Percentiles rank a stretch among this genome's conserved stretches.
phyloP scores from a whole-genome alignment of 2,329 filamentous ascomycete genomes.

The Beauveria rudraprayagi region DNA sequence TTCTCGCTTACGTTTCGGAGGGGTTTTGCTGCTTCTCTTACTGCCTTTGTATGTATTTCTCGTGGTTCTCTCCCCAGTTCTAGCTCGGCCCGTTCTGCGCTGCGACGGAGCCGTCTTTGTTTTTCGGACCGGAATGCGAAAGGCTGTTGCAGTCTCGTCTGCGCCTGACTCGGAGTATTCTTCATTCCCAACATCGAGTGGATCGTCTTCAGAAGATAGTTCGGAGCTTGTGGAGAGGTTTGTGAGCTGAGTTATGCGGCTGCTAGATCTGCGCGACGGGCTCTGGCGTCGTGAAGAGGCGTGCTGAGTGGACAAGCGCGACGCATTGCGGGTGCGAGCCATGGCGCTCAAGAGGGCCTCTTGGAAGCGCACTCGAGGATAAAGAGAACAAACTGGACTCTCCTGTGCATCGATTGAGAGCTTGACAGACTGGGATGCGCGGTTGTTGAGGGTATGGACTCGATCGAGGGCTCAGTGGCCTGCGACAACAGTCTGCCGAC shows the following conservation, averaged over 20 bases:
- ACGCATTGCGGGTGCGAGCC: conserved; percentile 3
- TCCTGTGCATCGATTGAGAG: background rate
- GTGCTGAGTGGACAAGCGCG: background rate
- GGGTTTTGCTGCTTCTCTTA: background rate
- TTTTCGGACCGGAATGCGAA: background rate
- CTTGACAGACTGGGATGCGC: background rate
- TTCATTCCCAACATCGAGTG: background rate
- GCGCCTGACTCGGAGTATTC: conserved; percentile 1
- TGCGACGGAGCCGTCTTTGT: background rate
- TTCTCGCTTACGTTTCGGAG: background rate
- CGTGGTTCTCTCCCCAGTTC: background rate
- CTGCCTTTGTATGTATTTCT: background rate
- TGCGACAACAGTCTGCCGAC: background rate
- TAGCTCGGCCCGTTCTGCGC: background rate
- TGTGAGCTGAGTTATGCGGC: conserved; percentile 3
- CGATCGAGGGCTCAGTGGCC: background rate
- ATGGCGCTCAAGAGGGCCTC: background rate
- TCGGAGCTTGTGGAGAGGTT: conserved; percentile 5
- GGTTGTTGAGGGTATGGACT: background rate
- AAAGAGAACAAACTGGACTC: background rate
- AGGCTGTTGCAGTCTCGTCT: background rate
- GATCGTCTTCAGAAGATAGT: background rate
- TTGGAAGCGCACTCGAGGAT: background rate
- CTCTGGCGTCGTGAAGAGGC: background rate
- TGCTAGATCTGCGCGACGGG: conserved; percentile 2